These are phyloP conservation scores for Pichia californica DNA, from an alignment of 805 yeast species.

Conservation along the genomic window DNA sequence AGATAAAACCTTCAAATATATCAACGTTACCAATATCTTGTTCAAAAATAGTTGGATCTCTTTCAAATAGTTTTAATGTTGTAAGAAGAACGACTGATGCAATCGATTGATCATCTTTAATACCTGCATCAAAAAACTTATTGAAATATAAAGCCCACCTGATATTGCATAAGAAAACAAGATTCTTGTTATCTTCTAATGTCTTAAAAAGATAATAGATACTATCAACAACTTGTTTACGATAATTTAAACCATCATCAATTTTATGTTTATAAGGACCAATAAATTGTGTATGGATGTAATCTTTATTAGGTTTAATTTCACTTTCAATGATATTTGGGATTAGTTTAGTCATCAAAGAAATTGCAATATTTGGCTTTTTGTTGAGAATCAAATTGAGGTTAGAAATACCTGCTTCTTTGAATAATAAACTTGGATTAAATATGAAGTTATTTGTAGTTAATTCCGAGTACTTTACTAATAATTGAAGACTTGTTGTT, in stretches of 20 bases:
- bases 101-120: constrained; percentile 58
- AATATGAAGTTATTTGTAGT: constrained; percentile 23
- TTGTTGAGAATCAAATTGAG: constrained; percentile 55
- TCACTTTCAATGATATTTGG: constrained; percentile 47
- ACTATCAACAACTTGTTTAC: constrained; percentile 68
- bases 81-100: constrained; percentile 47
- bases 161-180: constrained; percentile 16
- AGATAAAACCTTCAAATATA: constrained; percentile 23
- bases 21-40: constrained; percentile 13
- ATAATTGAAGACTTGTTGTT: constrained; percentile 4
- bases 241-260: constrained; percentile 68
- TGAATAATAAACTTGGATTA: constrained; percentile 42
- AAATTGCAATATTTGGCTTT: constrained; percentile 41
- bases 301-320: constrained; percentile 46
- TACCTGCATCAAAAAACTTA: constrained; percentile 41
- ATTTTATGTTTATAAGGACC: constrained; percentile 83
- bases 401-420: constrained; percentile 54
- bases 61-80: constrained; percentile 32
- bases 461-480: constrained; percentile 22
- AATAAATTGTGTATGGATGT: constrained; percentile 63
- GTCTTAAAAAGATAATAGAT: constrained; percentile 46
- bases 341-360: constrained; percentile 39
- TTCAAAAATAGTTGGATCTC: constrained; percentile 21
- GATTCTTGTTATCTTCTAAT: constrained; percentile 24
- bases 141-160: constrained; percentile 28